Evolutionary conservation across 177 flowering plant genomes (phyloP), one percentile per base, ranked within the genome.

Genomic region (Vitis hybrid): DNA sequence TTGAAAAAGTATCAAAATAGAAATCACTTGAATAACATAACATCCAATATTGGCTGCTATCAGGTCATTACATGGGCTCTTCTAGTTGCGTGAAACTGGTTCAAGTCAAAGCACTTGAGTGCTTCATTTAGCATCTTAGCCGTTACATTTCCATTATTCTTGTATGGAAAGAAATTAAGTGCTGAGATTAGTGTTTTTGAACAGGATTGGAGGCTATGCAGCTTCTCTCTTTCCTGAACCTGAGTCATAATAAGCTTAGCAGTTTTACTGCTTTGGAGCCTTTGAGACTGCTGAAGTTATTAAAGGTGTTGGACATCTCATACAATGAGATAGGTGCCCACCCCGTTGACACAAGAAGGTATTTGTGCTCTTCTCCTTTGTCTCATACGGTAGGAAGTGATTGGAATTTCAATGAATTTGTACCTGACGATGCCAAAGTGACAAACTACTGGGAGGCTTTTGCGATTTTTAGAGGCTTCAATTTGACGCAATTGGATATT

Each of bases 201-300:
- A 64, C 88, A 94, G 98, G 98, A 57, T 71, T 94, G 88, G 97
- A 89, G 79, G 85, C 87, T 29, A 57, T 92, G 90, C 98, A 94
- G 71, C 86, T 87, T 64, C 88, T 94, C 11, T 69, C 85, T 63
- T 79, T 81, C 84, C 79, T 92, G 78, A 87, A 85, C 76, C 79
- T 94, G 31, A 85, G 95, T 67, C 56, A 89, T 80, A 94, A 92
- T 64, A 89, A 75, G 67, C 70, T 94, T 64, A 5, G 79, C 56
- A 92, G 89, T 80, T 86, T 90, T 74, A 74, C 90, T 63, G 90
- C 98, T 15, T 69, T 94, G 63, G 90, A 85, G 67, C 91, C 98
- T 69, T 68, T 92, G 65, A 86, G 79, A 74, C 79, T 70, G 71
- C 71, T 94, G 67, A 85, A 80, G 69, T 81, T 84, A 16, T 69